phyloP scores from a whole-genome alignment of 2,329 filamentous ascomycete genomes.

The Metarhizium rileyi region DNA sequence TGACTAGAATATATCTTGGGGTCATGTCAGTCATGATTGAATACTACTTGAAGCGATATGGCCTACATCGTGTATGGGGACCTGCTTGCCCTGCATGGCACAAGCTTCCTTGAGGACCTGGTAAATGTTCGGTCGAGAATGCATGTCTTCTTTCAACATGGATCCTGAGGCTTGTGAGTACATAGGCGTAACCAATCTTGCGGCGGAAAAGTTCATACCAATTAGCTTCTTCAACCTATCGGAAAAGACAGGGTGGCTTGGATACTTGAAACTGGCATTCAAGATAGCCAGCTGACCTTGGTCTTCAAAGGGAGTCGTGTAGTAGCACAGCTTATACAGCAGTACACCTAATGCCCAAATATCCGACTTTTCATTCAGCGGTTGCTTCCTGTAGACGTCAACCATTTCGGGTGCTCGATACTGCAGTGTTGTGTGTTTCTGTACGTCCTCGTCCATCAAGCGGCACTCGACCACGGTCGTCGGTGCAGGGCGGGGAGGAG shows the following conservation, averaged over 20 bases:
- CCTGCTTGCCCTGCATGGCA: slow-evolving; percentile 75
- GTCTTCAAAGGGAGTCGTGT: slow-evolving; percentile 97
- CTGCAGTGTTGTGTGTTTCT: slow-evolving; percentile 93
- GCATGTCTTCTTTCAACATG: slow-evolving; percentile 81
- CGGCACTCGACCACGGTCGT: slow-evolving; percentile 81
- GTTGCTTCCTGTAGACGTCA: slow-evolving; percentile 91
- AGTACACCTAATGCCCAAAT: slow-evolving; percentile 96
- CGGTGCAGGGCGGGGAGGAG: slow-evolving; percentile 73
- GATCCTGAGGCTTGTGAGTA: slow-evolving; percentile 44
- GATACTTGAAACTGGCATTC: slow-evolving; percentile 90
- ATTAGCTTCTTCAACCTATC: slow-evolving; percentile 84
- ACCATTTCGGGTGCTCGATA: slow-evolving; percentile 99
- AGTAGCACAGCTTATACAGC: slow-evolving; percentile 97
- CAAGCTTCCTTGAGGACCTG: slow-evolving; percentile 83
- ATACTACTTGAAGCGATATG: slow-evolving; percentile 8
- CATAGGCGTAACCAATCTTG: not conserved
- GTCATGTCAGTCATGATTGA: slow-evolving; percentile 6
- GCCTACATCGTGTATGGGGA: slow-evolving; percentile 84
- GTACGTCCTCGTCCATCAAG: slow-evolving; percentile 90
- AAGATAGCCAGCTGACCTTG: slow-evolving; percentile 95
- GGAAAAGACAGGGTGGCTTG: slow-evolving; percentile 79
- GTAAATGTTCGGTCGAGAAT: slow-evolving; percentile 80
- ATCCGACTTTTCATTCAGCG: slow-evolving; percentile 97
- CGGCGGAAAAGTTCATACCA: slow-evolving; percentile 38
- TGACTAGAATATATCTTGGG: slow-evolving; percentile 61